These are phyloP conservation scores for Cladobotryum protrusum DNA, from an alignment of 2,329 filamentous ascomycete species.

Conservation along the genomic window DNA sequence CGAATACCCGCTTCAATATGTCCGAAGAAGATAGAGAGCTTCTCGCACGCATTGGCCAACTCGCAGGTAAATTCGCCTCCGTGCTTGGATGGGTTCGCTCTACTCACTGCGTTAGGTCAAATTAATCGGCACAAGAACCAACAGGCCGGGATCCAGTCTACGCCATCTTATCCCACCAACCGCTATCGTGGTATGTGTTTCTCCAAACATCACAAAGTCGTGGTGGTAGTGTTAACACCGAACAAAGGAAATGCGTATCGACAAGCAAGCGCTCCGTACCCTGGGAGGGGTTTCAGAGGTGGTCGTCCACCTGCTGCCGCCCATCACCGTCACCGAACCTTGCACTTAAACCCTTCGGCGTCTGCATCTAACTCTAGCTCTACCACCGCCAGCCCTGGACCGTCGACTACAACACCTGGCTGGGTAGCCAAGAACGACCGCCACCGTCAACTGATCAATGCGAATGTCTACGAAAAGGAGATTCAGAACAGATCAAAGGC, in stretches of 20 bases:
- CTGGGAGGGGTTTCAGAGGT: slow-evolving; percentile 28
- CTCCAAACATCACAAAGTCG: not conserved
- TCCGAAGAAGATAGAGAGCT: slow-evolving; percentile 47
- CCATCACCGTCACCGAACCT: slow-evolving; percentile 44
- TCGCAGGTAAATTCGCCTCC: slow-evolving; percentile 36
- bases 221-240: not conserved
- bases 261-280: slow-evolving; percentile 27
- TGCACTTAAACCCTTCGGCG: slow-evolving; percentile 53
- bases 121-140: slow-evolving; percentile 75
- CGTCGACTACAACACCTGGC: slow-evolving; percentile 17
- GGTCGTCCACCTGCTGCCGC: slow-evolving; percentile 27
- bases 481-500: slow-evolving; percentile 61
- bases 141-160: slow-evolving; percentile 36
- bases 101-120: slow-evolving; percentile 49
- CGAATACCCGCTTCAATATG: slow-evolving; percentile 24
- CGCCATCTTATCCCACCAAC: slow-evolving; percentile 21
- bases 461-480: slow-evolving; percentile 69
- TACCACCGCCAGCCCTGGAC: slow-evolving; percentile 17
- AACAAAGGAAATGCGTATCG: slow-evolving; percentile 27
- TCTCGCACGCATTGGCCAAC: slow-evolving; percentile 46
- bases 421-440: slow-evolving; percentile 72
- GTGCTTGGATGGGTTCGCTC: slow-evolving; percentile 8
- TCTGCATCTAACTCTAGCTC: slow-evolving; percentile 32
- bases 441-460: slow-evolving; percentile 78
- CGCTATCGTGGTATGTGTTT: slow-evolving; percentile 31